Evolutionary conservation across 805 yeast species (phyloP), one percentile per base, ranked within the genome.

Genomic region (Ogataea pignaliae): DNA sequence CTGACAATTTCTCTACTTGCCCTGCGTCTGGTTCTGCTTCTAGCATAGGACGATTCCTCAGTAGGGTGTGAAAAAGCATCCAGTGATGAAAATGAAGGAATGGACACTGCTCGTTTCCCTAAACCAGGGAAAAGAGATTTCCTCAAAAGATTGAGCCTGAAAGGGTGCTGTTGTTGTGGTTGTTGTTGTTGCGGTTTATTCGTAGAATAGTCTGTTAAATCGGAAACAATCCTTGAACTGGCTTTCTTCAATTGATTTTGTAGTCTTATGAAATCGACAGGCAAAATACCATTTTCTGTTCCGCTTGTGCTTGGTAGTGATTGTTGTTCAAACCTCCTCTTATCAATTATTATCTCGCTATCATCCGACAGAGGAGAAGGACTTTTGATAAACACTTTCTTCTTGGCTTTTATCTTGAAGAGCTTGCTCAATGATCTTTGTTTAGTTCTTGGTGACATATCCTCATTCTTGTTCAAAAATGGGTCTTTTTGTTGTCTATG

Each of bases 301-400:
- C 7, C 26, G 7, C 7, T 21, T 21, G 26, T 18, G 10, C 32
- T 10, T 37, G 32, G 11, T 37, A 10, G 21, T 1, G 26, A n/a
- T 10, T 13, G 29, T 31, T 31, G 34, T 31, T 21, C 26, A 21
- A 21, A 31, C 8, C 15, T 31, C 5, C 39, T 13, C 9, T 37
- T 37, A 5, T 14, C n/a, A 10, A 1, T 29, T 37, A 13, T 11
- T 28, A 14, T 21, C 26, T 21, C 26, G 7, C 26, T 21, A 21
- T 21, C 26, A 5, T 21, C 7, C 7, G 26, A 21, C 26, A 21
- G 7, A 21, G 26, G 7, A 21, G 26, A 21, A 21, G 26, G 56
- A 35, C 53, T 56, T 18, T 34, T 32, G n/a, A 17, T 34, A 13
- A 28, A 34, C 26, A 17, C 37, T 33, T 38, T 39, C 31, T 39